Percentiles rank a stretch among this genome's conserved stretches.
Evolutionary conservation across 257 asterid species (phyloP).

Genomic region (Nicotiana attenuata): DNA sequence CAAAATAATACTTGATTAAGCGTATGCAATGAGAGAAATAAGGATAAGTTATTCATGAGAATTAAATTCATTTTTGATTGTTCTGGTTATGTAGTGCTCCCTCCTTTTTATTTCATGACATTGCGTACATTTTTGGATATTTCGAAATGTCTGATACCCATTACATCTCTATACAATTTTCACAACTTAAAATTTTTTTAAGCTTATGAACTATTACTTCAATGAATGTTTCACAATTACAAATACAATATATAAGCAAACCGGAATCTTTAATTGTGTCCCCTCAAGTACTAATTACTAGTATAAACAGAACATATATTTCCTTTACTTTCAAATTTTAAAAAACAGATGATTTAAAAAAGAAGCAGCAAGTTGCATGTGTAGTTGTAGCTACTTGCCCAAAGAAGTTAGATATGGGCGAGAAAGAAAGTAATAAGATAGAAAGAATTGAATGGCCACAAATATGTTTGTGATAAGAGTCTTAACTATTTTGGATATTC

Average conservation of each 20-base stretch:
- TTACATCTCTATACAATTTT: no score
- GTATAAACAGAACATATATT: no score
- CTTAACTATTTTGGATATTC: slow-evolving; percentile 25
- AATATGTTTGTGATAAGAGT: neutral
- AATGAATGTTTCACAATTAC: no score
- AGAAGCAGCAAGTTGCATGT: neutral
- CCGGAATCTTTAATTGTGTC: no score
- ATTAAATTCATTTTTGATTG: neutral
- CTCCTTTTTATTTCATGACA: neutral
- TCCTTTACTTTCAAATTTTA: no score
- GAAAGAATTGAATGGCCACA: slow-evolving; percentile 11
- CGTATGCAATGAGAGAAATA: neutral
- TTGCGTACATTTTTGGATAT: no score
- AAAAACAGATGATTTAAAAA: no score
- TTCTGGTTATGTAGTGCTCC: neutral
- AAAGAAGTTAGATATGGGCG: neutral
- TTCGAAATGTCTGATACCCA: no score
- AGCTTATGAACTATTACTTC: no score
- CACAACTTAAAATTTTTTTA: no score
- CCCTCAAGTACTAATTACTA: no score
- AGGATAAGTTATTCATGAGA: neutral
- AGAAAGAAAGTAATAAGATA: neutral
- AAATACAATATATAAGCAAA: no score
- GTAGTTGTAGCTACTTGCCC: neutral
- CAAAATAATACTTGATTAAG: neutral